Base-by-base conservation (phyloP, 2,329 filamentous ascomycete species). In the Diaporthe humulicola region DNA sequence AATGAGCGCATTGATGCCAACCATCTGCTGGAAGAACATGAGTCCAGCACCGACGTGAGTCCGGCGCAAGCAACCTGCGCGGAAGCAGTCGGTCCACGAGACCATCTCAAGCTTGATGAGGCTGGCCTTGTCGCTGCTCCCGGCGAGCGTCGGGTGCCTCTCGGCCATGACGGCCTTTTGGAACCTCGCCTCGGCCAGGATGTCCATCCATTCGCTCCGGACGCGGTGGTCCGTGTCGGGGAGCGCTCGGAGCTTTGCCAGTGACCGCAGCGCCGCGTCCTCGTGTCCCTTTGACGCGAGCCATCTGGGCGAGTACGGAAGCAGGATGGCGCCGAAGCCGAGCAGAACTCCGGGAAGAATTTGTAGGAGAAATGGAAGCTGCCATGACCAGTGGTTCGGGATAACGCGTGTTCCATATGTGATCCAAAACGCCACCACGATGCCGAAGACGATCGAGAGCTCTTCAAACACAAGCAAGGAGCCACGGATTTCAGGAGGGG, bases 21-120 rank as follows among this genome's bases (percentile, higher is more conserved):
- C 82, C 60, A 89, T 88, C 76, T 90, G 88, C 73, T 91, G 89
- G 79, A 91, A 91, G 78, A 91, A 91, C 84, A 89, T 88, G 19
- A 91, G 78, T 0, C 85, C 84, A 9, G 87, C 81, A 30, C 88
- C 90, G 25, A 91, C 83, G 61, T 80, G 76, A 0, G 83, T 84
- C 17, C 83, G 83, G 57, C 86, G 83, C 83, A 87, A 87, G 78
- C 86, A 88, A 4, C 87, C 86, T 22, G 81, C 82, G 74, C 80
- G 85, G 15, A 84, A 80, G 22, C 81, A 81, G 74, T 88, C 86
- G 30, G 89, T 84, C 77, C 87, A 84, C 78, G 87, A 87, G 73
- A 87, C 79, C 14, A 85, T 81, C 77, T 82, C 77, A 22, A 78
- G 76, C 22, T 73, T 45, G 28, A 69, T 61, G 2, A 80, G 79